A percentile compares a stretch with the other conserved stretches of the same genome.
Evolutionary conservation across 805 yeast species (phyloP).

Genomic region (Yarrowia sp.): DNA sequence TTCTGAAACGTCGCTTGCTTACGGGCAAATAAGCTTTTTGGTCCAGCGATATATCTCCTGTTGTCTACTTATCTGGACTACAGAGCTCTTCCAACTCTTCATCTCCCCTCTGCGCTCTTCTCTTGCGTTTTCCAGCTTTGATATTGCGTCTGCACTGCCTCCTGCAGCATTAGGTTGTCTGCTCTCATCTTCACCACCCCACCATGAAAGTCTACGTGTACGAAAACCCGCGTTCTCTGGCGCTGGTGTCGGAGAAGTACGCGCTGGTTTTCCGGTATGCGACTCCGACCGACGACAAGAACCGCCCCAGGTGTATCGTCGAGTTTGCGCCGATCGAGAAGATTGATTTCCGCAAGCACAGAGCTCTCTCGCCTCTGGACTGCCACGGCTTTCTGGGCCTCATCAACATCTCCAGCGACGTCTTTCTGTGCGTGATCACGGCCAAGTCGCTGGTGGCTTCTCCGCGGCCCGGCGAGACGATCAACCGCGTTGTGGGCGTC

Average conservation of each 20-base stretch:
- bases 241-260: constrained; percentile 56
- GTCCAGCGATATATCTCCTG: not conserved
- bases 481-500: constrained; percentile 76
- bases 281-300: constrained; percentile 27
- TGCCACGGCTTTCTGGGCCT: constrained; percentile 68
- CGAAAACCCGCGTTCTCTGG: constrained; percentile 64
- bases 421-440: constrained; percentile 76
- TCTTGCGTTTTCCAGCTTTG: too few species aligned
- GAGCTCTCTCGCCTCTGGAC: constrained; percentile 43
- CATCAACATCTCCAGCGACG: constrained; percentile 62
- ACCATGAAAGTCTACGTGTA: constrained; percentile 63
- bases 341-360: constrained; percentile 43
- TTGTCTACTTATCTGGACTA: too few species aligned
- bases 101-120: too few species aligned
- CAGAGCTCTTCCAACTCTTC: too few species aligned
- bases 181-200: not conserved
- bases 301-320: constrained; percentile 40
- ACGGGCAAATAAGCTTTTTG: not conserved
- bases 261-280: constrained; percentile 53
- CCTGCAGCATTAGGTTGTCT: not conserved
- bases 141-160: too few species aligned
- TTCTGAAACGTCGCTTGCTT: not conserved
- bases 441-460: constrained; percentile 74
- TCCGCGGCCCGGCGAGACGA: constrained; percentile 76
- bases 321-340: constrained; percentile 46